phyloP scores from a whole-genome alignment of 768 basidiomycete genomes.

The Hemileccinum rubropunctum region DNA sequence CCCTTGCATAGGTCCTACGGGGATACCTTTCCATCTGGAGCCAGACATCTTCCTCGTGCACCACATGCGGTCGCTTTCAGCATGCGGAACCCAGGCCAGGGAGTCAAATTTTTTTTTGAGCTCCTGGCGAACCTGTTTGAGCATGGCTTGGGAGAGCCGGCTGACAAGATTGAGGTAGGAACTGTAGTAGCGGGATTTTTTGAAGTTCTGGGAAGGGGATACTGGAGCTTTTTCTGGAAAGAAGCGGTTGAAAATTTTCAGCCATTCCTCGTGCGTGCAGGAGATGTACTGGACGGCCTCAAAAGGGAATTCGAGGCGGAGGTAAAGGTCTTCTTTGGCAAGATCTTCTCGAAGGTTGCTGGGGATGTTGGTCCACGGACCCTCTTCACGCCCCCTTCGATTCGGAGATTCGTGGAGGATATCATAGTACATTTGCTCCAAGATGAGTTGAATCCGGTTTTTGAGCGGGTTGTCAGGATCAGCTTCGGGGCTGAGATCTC shows the following conservation, averaged over 20 bases:
- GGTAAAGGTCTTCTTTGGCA: neutral
- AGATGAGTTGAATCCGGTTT: neutral
- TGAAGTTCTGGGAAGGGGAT: neutral
- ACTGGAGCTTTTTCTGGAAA: neutral
- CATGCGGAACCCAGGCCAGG: neutral
- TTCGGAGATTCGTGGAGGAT: neutral
- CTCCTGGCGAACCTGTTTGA: neutral
- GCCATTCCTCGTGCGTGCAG: neutral
- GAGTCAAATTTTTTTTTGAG: neutral
- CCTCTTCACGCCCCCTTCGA: neutral
- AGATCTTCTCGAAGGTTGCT: neutral
- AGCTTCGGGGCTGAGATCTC: no score
- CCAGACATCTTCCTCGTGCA: neutral
- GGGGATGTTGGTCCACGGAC: neutral
- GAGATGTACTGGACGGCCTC: neutral
- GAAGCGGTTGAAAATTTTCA: neutral
- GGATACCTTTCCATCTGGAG: no score
- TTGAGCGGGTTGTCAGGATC: neutral
- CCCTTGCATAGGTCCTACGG: no score
- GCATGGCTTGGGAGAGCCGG: neutral
- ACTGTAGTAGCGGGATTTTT: neutral
- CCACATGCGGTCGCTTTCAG: neutral
- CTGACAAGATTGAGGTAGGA: no score
- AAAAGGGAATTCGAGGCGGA: conserved; percentile 2
- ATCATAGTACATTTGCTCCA: neutral